These are phyloP conservation scores for Platanus orientalis DNA, from an alignment of 164 flowering plant species.

Conservation along the genomic window DNA sequence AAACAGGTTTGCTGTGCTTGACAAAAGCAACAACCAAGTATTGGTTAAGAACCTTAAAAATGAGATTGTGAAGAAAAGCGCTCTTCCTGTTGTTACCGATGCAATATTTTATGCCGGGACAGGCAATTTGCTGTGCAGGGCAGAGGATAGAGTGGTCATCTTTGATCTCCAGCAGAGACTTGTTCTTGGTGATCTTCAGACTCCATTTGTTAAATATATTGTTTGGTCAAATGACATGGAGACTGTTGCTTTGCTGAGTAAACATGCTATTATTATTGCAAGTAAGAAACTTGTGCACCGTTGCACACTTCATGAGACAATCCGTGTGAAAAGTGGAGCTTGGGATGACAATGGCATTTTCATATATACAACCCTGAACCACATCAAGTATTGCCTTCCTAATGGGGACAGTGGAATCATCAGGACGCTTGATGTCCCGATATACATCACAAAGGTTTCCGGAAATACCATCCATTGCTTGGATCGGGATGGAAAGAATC, in stretches of 20 bases:
- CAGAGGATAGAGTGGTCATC: conserved; percentile 78
- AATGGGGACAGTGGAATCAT: conserved; percentile 82
- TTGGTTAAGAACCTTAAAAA: conserved; percentile 76
- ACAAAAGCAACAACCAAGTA: conserved; percentile 76
- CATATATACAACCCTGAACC: conserved; percentile 81
- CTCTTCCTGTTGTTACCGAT: conserved; percentile 67
- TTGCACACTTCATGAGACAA: conserved; percentile 91
- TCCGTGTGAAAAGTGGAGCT: conserved; percentile 87
- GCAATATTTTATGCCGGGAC: conserved; percentile 91
- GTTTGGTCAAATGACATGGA: conserved; percentile 96
- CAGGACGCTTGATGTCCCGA: conserved; percentile 69
- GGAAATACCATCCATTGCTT: conserved; percentile 65
- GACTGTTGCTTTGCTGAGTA: conserved; percentile 84
- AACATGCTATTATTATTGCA: conserved; percentile 83
- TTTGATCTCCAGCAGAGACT: conserved; percentile 87
- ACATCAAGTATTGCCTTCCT: conserved; percentile 87
- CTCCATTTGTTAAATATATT: conserved; percentile 72
- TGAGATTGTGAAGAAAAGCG: conserved; percentile 67
- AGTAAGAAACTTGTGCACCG: conserved; percentile 77
- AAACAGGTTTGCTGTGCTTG: conserved; percentile 86
- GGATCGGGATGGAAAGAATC: conserved; percentile 70
- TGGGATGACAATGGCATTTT: conserved; percentile 94
- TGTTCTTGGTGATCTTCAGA: conserved; percentile 83
- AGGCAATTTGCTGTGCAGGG: conserved; percentile 70
- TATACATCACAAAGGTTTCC: conserved; percentile 68